Evolutionary conservation across 306 rosid genomes (phyloP).

Genomic region (Gillenia trifoliata): DNA sequence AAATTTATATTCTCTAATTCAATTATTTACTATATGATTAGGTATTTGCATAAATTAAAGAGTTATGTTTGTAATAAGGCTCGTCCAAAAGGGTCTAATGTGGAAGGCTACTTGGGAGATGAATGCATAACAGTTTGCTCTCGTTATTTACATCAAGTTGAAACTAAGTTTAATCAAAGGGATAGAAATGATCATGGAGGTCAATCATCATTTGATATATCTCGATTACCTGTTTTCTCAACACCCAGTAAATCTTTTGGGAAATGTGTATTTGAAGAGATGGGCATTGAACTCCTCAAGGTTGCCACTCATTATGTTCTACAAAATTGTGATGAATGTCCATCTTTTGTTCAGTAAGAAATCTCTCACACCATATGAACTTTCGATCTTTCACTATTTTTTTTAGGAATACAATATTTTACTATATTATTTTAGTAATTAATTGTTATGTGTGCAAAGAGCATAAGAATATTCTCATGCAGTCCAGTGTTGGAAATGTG

Average conservation of each 20-base stretch:
- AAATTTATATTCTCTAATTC: neutral
- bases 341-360: neutral
- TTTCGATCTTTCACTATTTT: neutral
- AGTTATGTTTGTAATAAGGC: constrained; percentile 8
- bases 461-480: neutral
- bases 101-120: neutral
- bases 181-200: neutral
- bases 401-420: neutral
- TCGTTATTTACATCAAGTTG: neutral
- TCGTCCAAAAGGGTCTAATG: neutral
- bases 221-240: neutral
- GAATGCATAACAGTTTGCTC: neutral
- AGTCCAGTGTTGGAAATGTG: neutral
- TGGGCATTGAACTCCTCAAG: neutral
- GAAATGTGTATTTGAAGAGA: neutral
- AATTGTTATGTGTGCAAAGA: neutral
- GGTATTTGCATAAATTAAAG: neutral
- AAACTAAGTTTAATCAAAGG: neutral
- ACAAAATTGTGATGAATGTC: neutral
- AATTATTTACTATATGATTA: neutral
- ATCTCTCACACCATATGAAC: neutral
- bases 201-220: neutral
- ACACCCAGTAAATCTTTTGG: neutral
- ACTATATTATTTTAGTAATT: neutral
- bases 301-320: neutral